These are phyloP conservation scores for Mycena leptocephala DNA, from an alignment of 768 basidiomycete genomes.

Conservation along the genomic window DNA sequence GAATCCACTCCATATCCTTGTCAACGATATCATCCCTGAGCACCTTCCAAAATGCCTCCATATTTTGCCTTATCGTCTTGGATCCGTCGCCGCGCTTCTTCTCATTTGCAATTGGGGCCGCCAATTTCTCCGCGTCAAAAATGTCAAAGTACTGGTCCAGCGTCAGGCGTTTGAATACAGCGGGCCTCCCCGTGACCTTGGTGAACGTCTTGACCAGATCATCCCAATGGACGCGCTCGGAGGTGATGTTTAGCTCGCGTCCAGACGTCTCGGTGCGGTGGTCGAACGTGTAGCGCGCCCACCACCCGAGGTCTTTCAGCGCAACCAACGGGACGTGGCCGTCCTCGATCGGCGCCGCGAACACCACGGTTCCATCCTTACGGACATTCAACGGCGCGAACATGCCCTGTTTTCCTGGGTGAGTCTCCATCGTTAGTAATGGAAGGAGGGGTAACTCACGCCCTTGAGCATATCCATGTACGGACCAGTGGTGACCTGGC, in stretches of 20 bases:
- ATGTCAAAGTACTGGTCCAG: too few species aligned
- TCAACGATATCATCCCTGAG: constrained; percentile 51
- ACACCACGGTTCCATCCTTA: neutral
- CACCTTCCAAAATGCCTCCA: constrained; percentile 50
- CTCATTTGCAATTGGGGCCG: neutral
- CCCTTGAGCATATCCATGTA: constrained; percentile 17
- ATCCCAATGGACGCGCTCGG: neutral
- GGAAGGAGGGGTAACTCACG: neutral
- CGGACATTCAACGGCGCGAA: neutral
- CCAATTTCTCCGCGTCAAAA: too few species aligned
- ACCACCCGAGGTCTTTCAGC: too few species aligned
- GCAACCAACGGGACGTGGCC: neutral
- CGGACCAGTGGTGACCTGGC: neutral
- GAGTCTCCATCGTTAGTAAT: neutral
- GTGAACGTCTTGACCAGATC: neutral
- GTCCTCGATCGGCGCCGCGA: neutral
- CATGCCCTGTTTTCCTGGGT: neutral
- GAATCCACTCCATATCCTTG: constrained; percentile 53
- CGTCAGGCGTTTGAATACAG: neutral
- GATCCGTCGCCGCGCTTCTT: too few species aligned
- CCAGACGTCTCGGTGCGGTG: neutral
- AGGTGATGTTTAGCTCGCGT: neutral
- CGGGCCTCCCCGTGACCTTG: neutral
- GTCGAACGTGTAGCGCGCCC: too few species aligned
- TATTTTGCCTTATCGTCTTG: too few species aligned